A percentile compares a stretch with the other conserved stretches of the same genome.
Evolutionary conservation across 1,284 basidiomycete genomes (phyloP).

Genomic region (Fomitopsis palustris): DNA sequence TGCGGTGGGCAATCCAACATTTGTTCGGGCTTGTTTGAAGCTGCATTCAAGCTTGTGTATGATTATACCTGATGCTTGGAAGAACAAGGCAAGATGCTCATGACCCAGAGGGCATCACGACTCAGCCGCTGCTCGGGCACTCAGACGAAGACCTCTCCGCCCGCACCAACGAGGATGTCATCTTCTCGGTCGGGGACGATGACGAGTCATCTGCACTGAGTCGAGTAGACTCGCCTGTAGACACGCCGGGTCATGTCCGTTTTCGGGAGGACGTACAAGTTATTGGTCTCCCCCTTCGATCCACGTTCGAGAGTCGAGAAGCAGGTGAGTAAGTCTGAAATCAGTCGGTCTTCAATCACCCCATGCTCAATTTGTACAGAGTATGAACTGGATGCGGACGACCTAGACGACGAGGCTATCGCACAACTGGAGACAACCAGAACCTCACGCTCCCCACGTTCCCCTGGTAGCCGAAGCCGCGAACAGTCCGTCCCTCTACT

Average conservation of each 20-base stretch:
- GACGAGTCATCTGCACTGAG: constrained; percentile 29
- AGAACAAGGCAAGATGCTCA: constrained; percentile 29
- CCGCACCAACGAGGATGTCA: constrained; percentile 16
- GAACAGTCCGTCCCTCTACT: constrained; percentile 72
- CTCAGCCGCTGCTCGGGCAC: constrained; percentile 50
- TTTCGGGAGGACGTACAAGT: constrained; percentile 68
- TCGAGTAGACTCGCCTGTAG: constrained; percentile 8
- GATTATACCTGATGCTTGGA: constrained; percentile 25
- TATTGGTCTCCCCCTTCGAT: constrained; percentile 63
- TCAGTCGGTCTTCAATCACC: not conserved
- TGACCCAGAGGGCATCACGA: constrained; percentile 38
- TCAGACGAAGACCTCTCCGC: constrained; percentile 35
- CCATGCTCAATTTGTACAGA: constrained; percentile 37
- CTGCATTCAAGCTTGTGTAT: not conserved
- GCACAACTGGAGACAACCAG: constrained; percentile 33
- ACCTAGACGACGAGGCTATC: constrained; percentile 58
- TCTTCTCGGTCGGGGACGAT: constrained; percentile 31
- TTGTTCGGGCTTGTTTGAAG: not conserved
- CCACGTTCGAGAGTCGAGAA: constrained; percentile 71
- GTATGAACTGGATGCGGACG: constrained; percentile 75
- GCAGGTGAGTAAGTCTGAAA: constrained; percentile 51
- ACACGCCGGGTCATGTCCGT: constrained; percentile 38
- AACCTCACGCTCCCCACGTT: constrained; percentile 28
- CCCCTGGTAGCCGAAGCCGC: constrained; percentile 35
- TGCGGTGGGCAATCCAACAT: not conserved